Base-by-base conservation (phyloP, 495 filamentous ascomycete species). In the Gamarada debralockiae region DNA sequence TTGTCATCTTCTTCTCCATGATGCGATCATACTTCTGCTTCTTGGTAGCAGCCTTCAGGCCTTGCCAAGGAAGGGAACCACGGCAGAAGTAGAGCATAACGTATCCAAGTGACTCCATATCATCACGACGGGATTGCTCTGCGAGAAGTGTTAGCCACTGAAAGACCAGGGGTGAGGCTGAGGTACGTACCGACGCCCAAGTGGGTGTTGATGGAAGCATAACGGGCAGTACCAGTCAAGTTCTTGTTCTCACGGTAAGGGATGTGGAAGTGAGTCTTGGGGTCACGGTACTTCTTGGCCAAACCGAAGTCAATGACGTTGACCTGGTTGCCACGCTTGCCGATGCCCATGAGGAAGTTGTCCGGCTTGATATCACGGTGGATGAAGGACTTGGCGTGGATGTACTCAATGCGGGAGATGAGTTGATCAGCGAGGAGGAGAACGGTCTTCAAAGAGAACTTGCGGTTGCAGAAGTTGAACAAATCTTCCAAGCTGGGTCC, bases 1-100 rank as follows among this genome's bases (percentile, higher is more conserved):
- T 99, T 9, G 93, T 99, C 95, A 99, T 97, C 87, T 99, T 99
- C 85, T 99, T 99, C 80, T 99, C 95, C 95, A 97, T 99, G 73
- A 99, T 99, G 47, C 95, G 85, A 73, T 99, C 95, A 66, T 99
- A 97, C 74, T 97, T 99, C 78, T 99, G 93, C 85, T 99, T 97
- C 83, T 99, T 97, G 48, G 95, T 99, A 60, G 95, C 95, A 78
- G 95, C 95, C 83, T 99, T 99, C 42, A 99, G 79, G 34, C 95
- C 95, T 76, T 99, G 95, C 95, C 95, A 99, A 53, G 95, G 93
- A 44, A 99, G 90, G 50, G 92, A 96, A 41, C 93, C 93, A 67
- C 95, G 95, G 81, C 95, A 97, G 78, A 99, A 99, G 77, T 99
- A 99, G 43, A 99, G 84, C 95, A 99, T 99, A 56, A 99, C 93